A percentile compares a stretch with the other conserved stretches of the same genome.
phyloP scores from a whole-genome alignment of 2,329 filamentous ascomycete species.

The Davidsoniella eucalypti region DNA sequence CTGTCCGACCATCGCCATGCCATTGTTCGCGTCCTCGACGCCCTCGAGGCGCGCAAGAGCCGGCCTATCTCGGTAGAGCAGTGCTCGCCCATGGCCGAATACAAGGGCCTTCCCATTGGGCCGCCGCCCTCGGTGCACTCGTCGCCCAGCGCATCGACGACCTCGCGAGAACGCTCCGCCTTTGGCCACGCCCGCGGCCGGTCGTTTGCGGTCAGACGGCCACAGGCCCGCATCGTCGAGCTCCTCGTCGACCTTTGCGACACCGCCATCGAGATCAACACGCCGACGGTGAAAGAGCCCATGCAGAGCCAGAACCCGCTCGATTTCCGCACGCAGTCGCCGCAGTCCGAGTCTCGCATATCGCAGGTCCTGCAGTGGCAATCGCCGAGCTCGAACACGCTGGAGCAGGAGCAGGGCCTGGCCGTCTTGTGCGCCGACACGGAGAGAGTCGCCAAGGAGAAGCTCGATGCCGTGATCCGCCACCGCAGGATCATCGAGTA shows the following conservation, averaged over 20 bases:
- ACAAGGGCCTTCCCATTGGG: conserved; percentile 77
- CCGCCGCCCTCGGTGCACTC: conserved; percentile 54
- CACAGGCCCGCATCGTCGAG: conserved; percentile 85
- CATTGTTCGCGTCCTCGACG: conserved; percentile 90
- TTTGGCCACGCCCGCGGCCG: conserved; percentile 66
- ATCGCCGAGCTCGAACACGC: conserved; percentile 74
- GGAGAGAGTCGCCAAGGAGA: conserved; percentile 64
- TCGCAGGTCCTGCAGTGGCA: conserved; percentile 94
- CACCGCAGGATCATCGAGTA: conserved; percentile 92
- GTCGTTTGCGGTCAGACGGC: conserved; percentile 81
- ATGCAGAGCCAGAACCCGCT: conserved; percentile 38
- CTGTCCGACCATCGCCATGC: conserved; percentile 82
- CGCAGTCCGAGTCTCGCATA: conserved; percentile 87
- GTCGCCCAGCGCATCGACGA: conserved; percentile 54
- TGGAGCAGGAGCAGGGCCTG: conserved; percentile 86
- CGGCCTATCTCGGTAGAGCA: conserved; percentile 42
- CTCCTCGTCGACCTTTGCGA: conserved; percentile 89
- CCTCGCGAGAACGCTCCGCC: conserved; percentile 57
- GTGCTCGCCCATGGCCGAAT: conserved; percentile 49
- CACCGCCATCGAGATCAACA: conserved; percentile 86
- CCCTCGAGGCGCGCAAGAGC: conserved; percentile 63
- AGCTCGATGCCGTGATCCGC: conserved; percentile 83
- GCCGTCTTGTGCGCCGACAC: conserved; percentile 81
- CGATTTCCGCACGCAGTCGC: conserved; percentile 83
- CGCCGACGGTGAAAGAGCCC: conserved; percentile 78